A percentile compares a stretch with the other conserved stretches of the same genome.
phyloP scores from a whole-genome alignment of 2,329 filamentous ascomycete species.

The Ceratocystiopsis sp. region DNA sequence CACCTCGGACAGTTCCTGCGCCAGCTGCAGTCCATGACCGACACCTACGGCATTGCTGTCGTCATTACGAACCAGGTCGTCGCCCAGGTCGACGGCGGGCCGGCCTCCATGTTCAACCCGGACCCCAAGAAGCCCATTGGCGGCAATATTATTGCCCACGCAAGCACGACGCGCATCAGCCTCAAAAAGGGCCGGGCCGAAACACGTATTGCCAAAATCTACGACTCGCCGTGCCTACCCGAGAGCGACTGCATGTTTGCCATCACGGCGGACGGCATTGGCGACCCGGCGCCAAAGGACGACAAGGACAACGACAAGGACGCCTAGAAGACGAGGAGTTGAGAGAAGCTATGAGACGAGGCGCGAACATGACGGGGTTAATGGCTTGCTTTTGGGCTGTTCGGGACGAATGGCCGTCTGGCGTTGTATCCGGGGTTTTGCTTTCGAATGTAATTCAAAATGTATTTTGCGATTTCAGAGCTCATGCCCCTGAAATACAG shows the following conservation, averaged over 20 bases:
- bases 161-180: conserved; percentile 85
- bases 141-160: conserved; percentile 96
- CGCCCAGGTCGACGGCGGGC: conserved; percentile 91
- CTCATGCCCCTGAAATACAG: too few species aligned
- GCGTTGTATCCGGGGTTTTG: too few species aligned
- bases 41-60: conserved; percentile 88
- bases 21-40: conserved; percentile 58
- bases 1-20: conserved; percentile 83
- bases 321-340: not conserved
- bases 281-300: conserved; percentile 90
- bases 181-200: conserved; percentile 91
- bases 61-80: conserved; percentile 99
- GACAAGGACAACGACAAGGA: conserved; percentile 44
- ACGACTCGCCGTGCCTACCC: conserved; percentile 91
- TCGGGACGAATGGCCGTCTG: too few species aligned
- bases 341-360: too few species aligned
- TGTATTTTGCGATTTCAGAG: too few species aligned
- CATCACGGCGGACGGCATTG: conserved; percentile 93
- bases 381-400: not conserved
- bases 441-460: too few species aligned
- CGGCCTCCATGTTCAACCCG: conserved; percentile 96
- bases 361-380: too few species aligned
- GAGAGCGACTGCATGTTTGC: conserved; percentile 95
- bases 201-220: conserved; percentile 97
- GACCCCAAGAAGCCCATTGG: conserved; percentile 99